Conservation (phyloP, 306 rosid genomes). For the Quercus ilex region DNA sequence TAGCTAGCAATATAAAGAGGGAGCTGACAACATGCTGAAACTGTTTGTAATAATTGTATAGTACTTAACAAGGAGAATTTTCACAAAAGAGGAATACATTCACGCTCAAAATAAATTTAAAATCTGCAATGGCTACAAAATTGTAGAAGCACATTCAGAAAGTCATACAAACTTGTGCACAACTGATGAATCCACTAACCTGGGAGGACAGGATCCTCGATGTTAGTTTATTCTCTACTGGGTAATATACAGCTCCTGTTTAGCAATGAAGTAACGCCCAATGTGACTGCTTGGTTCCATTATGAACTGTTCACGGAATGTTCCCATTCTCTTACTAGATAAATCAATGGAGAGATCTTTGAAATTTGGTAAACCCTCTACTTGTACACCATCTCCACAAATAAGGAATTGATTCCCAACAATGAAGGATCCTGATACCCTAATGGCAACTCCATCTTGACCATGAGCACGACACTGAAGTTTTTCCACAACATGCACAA, state of each 20-base stretch:
- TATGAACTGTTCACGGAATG: slow-evolving; percentile 80
- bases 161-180: neutral
- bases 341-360: slow-evolving; percentile 83
- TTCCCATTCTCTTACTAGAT: slow-evolving; percentile 77
- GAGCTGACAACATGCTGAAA: neutral
- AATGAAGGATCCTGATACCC: slow-evolving; percentile 87
- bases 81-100: neutral
- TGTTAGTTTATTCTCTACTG: slow-evolving; percentile 28
- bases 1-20: neutral
- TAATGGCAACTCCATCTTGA: slow-evolving; percentile 76
- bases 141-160: neutral
- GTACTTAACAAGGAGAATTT: neutral
- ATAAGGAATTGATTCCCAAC: slow-evolving; percentile 89
- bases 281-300: slow-evolving; percentile 70
- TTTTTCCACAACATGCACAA: slow-evolving; percentile 88
- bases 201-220: neutral
- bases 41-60: neutral
- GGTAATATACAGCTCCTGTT: slow-evolving; percentile 79
- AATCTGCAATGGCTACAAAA: slow-evolving; percentile 4
- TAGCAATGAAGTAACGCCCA: slow-evolving; percentile 70
- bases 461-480: slow-evolving; percentile 81
- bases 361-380: slow-evolving; percentile 80
- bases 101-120: neutral
- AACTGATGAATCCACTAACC: slow-evolving; percentile 2
- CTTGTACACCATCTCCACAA: slow-evolving; percentile 96